Evolutionary conservation across 2,329 filamentous ascomycete genomes (phyloP).

Genomic region (Neonectria ditissima): DNA sequence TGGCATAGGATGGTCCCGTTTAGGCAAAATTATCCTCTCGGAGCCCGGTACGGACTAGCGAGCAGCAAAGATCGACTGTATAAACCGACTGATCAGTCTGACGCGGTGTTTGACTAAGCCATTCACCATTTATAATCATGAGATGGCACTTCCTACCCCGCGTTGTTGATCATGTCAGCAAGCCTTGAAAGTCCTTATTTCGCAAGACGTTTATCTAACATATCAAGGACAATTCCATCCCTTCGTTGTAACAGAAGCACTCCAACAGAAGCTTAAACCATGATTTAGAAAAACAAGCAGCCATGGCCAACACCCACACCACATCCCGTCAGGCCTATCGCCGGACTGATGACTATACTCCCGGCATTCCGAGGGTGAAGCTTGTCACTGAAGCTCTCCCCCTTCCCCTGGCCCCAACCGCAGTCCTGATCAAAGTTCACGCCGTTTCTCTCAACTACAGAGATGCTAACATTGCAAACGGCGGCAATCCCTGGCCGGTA

Average conservation of each 20-base stretch:
- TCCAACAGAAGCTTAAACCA: background rate
- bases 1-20: background rate
- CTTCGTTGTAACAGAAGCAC: background rate
- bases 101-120: background rate
- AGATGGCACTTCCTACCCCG: background rate
- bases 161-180: background rate
- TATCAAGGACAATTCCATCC: background rate
- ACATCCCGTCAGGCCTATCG: conserved; percentile 42
- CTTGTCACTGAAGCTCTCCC: conserved; percentile 50
- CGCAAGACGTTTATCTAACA: background rate
- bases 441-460: conserved; percentile 52
- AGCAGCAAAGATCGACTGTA: background rate
- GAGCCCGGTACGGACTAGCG: background rate
- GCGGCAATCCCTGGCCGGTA: conserved; percentile 56
- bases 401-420: conserved; percentile 45
- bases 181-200: background rate
- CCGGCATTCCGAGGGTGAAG: conserved; percentile 48
- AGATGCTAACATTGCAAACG: conserved; percentile 53
- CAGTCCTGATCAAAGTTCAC: conserved; percentile 48
- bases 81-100: background rate
- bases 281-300: background rate
- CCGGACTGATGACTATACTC: conserved; percentile 46
- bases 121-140: background rate
- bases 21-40: background rate
- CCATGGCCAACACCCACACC: background rate